Percentiles rank a stretch among this genome's conserved stretches.
Conservation (phyloP, 306 rosid species). For the Trifolium subterraneum region DNA sequence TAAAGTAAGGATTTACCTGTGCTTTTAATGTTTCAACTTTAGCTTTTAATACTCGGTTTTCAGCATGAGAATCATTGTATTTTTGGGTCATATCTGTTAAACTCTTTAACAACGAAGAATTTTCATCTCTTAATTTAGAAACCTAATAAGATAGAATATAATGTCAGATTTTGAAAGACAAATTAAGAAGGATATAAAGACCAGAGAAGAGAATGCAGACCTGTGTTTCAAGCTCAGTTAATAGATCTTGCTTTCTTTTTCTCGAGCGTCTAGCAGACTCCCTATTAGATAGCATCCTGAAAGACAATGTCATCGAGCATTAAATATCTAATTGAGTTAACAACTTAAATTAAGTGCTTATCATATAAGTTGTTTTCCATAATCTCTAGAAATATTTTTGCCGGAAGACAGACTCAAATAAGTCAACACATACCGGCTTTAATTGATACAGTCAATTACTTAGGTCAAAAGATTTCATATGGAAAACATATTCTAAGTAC, state of each 20-base stretch:
- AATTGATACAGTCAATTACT: not conserved
- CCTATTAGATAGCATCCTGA: slow-evolving; percentile 97
- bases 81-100: slow-evolving; percentile 69
- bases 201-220: slow-evolving; percentile 44
- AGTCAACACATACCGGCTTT: not conserved
- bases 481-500: slow-evolving; percentile 15
- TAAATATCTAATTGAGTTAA: not conserved
- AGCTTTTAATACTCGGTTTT: slow-evolving; percentile 89
- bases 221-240: slow-evolving; percentile 91
- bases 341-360: not conserved
- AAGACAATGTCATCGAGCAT: slow-evolving; percentile 35
- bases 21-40: slow-evolving; percentile 93
- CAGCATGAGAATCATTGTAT: slow-evolving; percentile 71
- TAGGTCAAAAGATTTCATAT: slow-evolving; percentile 25
- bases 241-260: slow-evolving; percentile 95
- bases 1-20: slow-evolving; percentile 58
- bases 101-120: slow-evolving; percentile 79
- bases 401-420: not conserved
- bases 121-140: slow-evolving; percentile 80
- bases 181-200: not conserved
- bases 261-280: slow-evolving; percentile 99
- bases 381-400: not conserved
- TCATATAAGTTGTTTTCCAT: not conserved
- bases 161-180: slow-evolving; percentile 32
- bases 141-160: slow-evolving; percentile 59